phyloP scores from a whole-genome alignment of 305 asterid species.

The Striga hermonthica region DNA sequence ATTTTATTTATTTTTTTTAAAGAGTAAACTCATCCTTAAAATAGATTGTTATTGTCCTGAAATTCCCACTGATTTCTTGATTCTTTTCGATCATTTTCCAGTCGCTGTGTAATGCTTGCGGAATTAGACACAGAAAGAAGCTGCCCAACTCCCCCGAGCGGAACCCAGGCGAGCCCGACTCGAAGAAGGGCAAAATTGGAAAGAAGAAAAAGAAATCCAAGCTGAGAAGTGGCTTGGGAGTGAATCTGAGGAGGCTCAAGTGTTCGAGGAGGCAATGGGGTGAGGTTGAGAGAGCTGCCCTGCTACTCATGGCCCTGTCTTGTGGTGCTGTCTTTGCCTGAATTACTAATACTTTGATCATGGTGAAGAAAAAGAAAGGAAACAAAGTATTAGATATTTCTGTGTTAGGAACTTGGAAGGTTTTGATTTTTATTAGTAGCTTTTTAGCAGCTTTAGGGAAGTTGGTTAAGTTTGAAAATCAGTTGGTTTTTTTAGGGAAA shows the following conservation, averaged over 20 bases:
- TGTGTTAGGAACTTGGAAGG: conserved; percentile 4
- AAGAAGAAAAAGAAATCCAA: conserved; percentile 27
- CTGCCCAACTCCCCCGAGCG: conserved; percentile 14
- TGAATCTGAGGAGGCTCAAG: conserved; percentile 35
- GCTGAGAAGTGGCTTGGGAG: conserved; percentile 32
- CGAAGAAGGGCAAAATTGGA: conserved; percentile 32
- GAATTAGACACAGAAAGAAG: conserved; percentile 57
- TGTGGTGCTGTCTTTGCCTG: conserved; percentile 54
- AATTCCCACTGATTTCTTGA: no score
- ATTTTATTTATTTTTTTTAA: background rate
- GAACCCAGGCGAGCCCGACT: background rate
- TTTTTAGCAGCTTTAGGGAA: no score
- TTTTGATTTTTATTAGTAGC: conserved; percentile 20
- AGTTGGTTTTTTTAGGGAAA: no score
- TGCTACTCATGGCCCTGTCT: conserved; percentile 61
- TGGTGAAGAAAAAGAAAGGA: background rate
- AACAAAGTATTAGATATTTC: background rate
- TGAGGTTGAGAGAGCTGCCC: conserved; percentile 68
- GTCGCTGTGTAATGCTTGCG: conserved; percentile 69
- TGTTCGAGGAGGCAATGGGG: conserved; percentile 38
- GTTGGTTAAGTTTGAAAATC: no score
- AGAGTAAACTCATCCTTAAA: background rate
- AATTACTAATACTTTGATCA: background rate
- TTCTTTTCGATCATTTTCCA: conserved; percentile 19
- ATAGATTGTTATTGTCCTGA: background rate